Conservation (phyloP, 495 filamentous ascomycete genomes). For the Penicillium coffeae region DNA sequence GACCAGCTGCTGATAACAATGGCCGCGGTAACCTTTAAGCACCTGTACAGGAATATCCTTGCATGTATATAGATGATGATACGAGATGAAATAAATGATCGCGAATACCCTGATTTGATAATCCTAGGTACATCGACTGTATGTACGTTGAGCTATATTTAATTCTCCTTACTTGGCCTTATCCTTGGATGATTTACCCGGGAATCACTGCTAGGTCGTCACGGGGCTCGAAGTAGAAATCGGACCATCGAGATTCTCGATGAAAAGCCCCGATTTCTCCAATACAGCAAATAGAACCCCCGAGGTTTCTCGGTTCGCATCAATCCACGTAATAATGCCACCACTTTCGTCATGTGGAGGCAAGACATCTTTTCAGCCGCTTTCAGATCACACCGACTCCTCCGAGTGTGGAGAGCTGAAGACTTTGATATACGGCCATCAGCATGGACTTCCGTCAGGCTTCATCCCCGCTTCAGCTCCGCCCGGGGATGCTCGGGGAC, state of each 20-base stretch:
- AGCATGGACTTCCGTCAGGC: conserved; percentile 8
- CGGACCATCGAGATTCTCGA: no score
- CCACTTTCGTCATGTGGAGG: conserved; percentile 21
- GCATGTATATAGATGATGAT: conserved; percentile 1
- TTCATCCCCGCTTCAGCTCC: conserved; percentile 11
- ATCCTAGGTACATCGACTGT: no score
- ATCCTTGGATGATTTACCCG: not conserved
- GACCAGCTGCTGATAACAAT: conserved; percentile 11
- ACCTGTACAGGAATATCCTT: not conserved
- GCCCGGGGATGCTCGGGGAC: not conserved
- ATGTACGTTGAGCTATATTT: not conserved
- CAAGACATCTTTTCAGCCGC: not conserved
- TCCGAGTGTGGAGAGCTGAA: not conserved
- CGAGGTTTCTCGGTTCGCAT: not conserved
- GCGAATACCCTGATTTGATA: no score
- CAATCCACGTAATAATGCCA: conserved; percentile 1
- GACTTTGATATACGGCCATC: not conserved
- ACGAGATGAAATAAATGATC: no score
- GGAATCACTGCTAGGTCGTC: no score
- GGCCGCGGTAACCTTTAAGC: conserved; percentile 35
- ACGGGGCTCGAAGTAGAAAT: no score
- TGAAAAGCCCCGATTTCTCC: no score
- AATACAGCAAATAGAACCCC: no score
- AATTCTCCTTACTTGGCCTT: not conserved
- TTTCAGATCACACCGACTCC: not conserved